Conservation (phyloP, 768 basidiomycete species). For the Mycena crocata region DNA sequence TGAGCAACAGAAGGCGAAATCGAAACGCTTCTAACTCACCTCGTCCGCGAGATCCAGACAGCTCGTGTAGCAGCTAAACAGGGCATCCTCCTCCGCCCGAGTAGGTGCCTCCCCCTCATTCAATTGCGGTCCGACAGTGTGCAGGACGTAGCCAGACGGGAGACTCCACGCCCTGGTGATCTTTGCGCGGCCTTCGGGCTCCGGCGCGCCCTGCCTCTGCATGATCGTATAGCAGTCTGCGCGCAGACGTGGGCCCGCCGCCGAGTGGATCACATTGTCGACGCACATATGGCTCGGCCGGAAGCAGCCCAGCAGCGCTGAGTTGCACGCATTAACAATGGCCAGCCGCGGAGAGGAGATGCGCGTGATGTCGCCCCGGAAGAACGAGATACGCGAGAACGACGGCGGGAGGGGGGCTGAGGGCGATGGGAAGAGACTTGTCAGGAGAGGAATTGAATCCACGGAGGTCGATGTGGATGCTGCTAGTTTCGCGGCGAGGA, state of each 20-base stretch:
- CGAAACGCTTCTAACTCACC: background rate
- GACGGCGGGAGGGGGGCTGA: background rate
- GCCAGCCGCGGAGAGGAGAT: constrained; percentile 11
- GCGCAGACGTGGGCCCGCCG: constrained; percentile 10
- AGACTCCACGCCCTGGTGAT: constrained; percentile 18
- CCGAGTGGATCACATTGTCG: constrained; percentile 10
- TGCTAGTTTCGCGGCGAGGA: constrained; percentile 6
- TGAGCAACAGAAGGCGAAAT: background rate
- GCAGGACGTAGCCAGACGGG: constrained; percentile 11
- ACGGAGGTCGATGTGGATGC: constrained; percentile 1
- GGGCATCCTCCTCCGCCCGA: background rate
- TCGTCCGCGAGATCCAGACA: constrained; percentile 15
- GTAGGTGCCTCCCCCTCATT: background rate
- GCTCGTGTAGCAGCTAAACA: constrained; percentile 13
- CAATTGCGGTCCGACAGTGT: constrained; percentile 17
- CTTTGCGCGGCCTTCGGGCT: constrained; percentile 14
- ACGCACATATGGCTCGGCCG: constrained; percentile 8
- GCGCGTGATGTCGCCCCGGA: constrained; percentile 14
- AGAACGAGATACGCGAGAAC: constrained; percentile 9
- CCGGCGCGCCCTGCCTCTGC: constrained; percentile 10
- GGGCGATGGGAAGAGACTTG: background rate
- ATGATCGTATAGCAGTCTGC: constrained; percentile 19
- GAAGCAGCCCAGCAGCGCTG: constrained; percentile 11
- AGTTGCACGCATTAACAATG: constrained; percentile 12
- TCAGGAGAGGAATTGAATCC: background rate